Evolutionary conservation across 805 yeast genomes (phyloP), one percentile per base, ranked within the genome.

Genomic region (Yarrowia porcina): DNA sequence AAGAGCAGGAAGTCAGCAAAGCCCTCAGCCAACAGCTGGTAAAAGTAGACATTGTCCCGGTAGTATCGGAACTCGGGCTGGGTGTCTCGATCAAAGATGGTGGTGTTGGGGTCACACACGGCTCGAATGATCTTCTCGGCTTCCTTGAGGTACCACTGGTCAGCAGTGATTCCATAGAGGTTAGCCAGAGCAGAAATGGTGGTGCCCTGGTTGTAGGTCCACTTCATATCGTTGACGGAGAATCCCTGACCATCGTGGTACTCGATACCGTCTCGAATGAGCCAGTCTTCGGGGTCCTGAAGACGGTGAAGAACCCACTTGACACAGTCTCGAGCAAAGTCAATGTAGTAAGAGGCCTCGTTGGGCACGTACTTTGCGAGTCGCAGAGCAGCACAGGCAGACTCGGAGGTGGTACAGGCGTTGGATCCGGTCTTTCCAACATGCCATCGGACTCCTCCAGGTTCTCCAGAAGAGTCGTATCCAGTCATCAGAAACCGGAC

Each of bases 361-460:
- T 76, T 74, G 7, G 85, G 82, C 33, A 82, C 76, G 67, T 79
- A 81, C 66, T 76, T 77, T 38, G 88, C 82, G 59, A 85, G 72
- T 70, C 83, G 81, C 65, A 85, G 76, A 66, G 84, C 82, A 5
- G 85, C 84, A 69, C 83, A 77, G 4, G 90, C 90, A 23, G 80
- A 80, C 69, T 86, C 89, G 10, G 87, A 85, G 1, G 88, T 84
- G 35, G 89, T 84, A 67, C 88, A 85, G 12, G 90, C 79, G 68
- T 84, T 82, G 68, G 85, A 76, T 66, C 86, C 86, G 28, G 79
- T 72, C 73, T 84, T 83, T 47, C 77, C 75, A 12, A 84, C 75
- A 69, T 87, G 90, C 91, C 92, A 87, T 65, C 79, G 73, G 66
- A 86, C 80, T 12, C 90, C 92, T 33, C 90, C 89, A 59, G 79